Conservation (phyloP, 768 basidiomycete genomes). For the Clathrus columnatus region DNA sequence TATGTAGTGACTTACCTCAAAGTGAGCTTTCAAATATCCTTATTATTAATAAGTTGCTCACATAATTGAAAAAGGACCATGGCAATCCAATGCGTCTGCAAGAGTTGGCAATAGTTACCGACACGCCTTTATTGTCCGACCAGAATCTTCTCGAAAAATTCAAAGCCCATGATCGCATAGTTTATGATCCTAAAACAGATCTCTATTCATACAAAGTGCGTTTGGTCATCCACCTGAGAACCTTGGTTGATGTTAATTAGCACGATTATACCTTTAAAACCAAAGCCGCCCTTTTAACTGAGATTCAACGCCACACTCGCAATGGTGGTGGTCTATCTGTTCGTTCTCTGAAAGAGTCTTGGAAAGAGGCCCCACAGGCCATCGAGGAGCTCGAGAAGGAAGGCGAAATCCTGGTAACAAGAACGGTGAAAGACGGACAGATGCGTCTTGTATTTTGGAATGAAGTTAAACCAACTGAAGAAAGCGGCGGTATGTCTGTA, state of each 20-base stretch:
- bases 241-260: constrained; percentile 30
- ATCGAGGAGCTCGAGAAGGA: constrained; percentile 87
- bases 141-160: constrained; percentile 68
- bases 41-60: no score
- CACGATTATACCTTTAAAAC: constrained; percentile 82
- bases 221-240: constrained; percentile 1
- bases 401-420: constrained; percentile 81
- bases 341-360: constrained; percentile 78
- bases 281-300: constrained; percentile 73
- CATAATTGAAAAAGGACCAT: no score
- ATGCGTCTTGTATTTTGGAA: constrained; percentile 86
- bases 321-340: constrained; percentile 82
- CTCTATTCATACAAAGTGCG: constrained; percentile 79
- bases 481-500: constrained; percentile 58
- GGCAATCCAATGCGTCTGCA: constrained; percentile 75
- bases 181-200: constrained; percentile 75
- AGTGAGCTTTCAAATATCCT: constrained; percentile 27
- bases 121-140: constrained; percentile 70
- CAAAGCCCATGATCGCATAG: constrained; percentile 68
- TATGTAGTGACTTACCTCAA: constrained; percentile 79
- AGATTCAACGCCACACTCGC: constrained; percentile 78
- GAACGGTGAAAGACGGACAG: constrained; percentile 76
- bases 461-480: constrained; percentile 71
- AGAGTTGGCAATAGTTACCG: constrained; percentile 76
- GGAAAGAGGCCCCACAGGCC: constrained; percentile 77